Evolutionary conservation across 805 yeast species (phyloP).

Genomic region (Metschnikowia lachancei): DNA sequence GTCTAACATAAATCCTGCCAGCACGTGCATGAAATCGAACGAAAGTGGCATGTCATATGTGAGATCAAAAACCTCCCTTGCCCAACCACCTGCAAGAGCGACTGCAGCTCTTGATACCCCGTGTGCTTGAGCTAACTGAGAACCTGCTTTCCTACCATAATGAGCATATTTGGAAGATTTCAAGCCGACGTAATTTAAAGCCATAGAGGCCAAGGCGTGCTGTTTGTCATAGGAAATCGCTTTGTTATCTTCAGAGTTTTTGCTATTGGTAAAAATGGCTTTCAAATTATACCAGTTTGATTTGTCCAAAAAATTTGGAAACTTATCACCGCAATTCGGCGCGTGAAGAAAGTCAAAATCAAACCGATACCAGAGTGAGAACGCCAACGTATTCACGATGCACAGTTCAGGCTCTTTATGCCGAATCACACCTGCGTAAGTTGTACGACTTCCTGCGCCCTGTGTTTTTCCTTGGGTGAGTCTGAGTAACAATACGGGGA

Average conservation of each 20-base stretch:
- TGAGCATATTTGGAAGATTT: not conserved
- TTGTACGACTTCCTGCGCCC: not conserved
- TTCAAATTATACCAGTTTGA: conserved; percentile 3
- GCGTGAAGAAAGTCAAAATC: conserved; percentile 4
- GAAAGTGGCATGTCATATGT: conserved; percentile 1
- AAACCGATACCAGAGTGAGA: conserved; percentile 13
- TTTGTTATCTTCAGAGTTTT: not conserved
- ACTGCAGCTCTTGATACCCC: not conserved
- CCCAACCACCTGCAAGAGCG: not conserved
- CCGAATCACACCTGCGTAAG: conserved; percentile 1
- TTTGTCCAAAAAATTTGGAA: conserved; percentile 3
- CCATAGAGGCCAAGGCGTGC: not conserved
- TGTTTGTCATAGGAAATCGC: not conserved
- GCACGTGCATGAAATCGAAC: conserved; percentile 4
- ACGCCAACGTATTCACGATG: conserved; percentile 7
- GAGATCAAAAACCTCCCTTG: not conserved
- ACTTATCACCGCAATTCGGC: not conserved
- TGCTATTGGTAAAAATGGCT: not conserved
- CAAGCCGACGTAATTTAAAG: not conserved
- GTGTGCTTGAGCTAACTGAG: no score
- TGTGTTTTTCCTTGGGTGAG: not conserved
- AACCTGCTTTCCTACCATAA: not conserved
- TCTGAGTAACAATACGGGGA: conserved; percentile 2
- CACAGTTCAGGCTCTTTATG: conserved; percentile 8
- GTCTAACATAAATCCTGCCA: conserved; percentile 5